These are phyloP conservation scores for Akebia trifoliata DNA, from an alignment of 164 flowering plant genomes.

Conservation along the genomic window DNA sequence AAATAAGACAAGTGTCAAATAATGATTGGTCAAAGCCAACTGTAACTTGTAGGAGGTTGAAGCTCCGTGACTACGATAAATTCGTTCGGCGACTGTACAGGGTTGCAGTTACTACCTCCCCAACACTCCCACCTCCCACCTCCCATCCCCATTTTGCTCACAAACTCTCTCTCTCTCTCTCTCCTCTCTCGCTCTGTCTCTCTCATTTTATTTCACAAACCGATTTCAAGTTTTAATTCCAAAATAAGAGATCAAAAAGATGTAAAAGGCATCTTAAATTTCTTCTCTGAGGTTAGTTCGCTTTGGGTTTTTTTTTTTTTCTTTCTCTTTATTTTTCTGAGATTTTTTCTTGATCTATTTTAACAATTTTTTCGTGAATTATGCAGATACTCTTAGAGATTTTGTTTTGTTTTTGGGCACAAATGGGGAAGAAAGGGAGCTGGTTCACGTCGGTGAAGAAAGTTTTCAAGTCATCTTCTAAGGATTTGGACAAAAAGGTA, in stretches of 20 bases:
- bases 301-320: not conserved
- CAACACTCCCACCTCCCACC: not conserved
- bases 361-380: not conserved
- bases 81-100: conserved; percentile 18
- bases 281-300: not conserved
- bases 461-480: conserved; percentile 27
- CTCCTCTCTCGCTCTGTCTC: not conserved
- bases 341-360: not conserved
- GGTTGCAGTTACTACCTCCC: conserved; percentile 11
- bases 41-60: not conserved
- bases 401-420: not conserved
- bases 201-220: not conserved
- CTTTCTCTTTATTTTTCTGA: not conserved
- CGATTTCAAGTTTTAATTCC: not conserved
- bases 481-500: conserved; percentile 20
- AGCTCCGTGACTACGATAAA: conserved; percentile 21
- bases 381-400: not conserved
- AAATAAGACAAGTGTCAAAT: conserved; percentile 1
- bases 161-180: not conserved
- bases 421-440: conserved; percentile 27
- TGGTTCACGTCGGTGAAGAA: conserved; percentile 27
- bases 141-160: not conserved
- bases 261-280: not conserved
- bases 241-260: not conserved
- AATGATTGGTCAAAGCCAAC: not conserved